Evolutionary conservation across 345 rosid species (phyloP), one percentile per base, ranked within the genome.

Genomic region (Ceriops decandra): DNA sequence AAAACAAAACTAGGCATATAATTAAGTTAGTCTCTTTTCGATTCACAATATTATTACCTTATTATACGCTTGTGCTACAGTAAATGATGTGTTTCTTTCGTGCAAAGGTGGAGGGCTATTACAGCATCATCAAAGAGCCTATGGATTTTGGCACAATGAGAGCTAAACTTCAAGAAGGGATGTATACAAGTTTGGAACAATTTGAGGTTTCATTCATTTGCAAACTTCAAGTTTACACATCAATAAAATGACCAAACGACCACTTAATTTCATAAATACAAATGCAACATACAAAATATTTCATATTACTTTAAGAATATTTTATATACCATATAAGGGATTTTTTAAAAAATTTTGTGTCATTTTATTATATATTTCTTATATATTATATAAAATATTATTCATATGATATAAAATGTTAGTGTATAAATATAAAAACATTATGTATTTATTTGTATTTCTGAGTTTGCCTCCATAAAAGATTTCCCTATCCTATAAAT

Each of bases 101-200:
- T 24, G 27, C 20, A 21, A 62, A 76, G 76, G 80, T 72, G 64
- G 57, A 19, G 15, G 76, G 57, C 52, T 68, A 77, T 38, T 68
- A 72, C 28, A 24, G 42, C 20, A n/a, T 72, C n/a, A 61, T 77
- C n/a, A 64, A 72, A 61, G 81, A 72, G 68, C 65, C 81, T 7
- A 68, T 72, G 77, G 77, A 72, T 61, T 77, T 77, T 68, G 77
- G 74, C 66, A 77, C 81, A 1, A 72, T 72, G 68, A 68, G 77
- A 38, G 81, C 81, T 53, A 72, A 77, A 68, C 77, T 77, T 59
- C 74, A 65, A 53, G 77, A 72, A 65, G 77, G 74, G 24, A 38
- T 68, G 71, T 77, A 77, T 35, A 64, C 67, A 30, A 72, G 74
- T 19, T 51, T 77, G 42, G 68, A 59, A 22, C 77, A 64, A 51